phyloP scores from a whole-genome alignment of 2,329 filamentous ascomycete genomes.

The Ophiognomonia clavigignenti-juglandacearum region DNA sequence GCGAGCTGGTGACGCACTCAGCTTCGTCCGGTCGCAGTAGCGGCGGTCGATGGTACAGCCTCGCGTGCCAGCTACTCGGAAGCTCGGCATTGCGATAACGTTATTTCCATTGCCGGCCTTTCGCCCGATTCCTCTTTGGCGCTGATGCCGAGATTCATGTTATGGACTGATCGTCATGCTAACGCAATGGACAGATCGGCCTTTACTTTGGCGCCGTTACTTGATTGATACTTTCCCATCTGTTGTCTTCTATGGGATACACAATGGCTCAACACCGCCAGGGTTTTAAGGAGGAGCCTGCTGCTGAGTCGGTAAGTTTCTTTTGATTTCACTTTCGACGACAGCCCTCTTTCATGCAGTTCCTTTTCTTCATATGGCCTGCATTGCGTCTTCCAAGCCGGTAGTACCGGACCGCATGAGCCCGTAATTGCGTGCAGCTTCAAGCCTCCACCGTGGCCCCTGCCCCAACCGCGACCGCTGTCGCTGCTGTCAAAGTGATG shows the following conservation, averaged over 20 bases:
- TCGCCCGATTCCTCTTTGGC: background rate
- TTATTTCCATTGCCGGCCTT: too few relatives aligned
- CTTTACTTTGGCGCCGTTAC: background rate
- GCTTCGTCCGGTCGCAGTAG: too few relatives aligned
- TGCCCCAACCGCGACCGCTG: too few relatives aligned
- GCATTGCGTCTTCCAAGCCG: background rate
- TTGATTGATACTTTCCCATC: background rate
- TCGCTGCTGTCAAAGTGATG: background rate
- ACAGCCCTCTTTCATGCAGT: too few relatives aligned
- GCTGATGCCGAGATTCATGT: background rate
- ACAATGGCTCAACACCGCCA: constrained; percentile 42
- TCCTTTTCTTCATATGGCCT: background rate
- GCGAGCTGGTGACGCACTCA: too few relatives aligned
- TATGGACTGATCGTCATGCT: too few relatives aligned
- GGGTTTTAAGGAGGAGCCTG: constrained; percentile 39
- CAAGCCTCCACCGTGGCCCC: background rate
- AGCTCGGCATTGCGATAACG: too few relatives aligned
- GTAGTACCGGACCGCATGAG: constrained; percentile 7
- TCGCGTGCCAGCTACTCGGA: too few relatives aligned
- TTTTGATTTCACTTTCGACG: background rate
- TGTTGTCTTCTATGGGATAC: constrained; percentile 30
- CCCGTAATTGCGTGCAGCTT: background rate
- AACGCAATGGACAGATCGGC: background rate
- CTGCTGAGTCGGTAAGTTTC: constrained; percentile 35
- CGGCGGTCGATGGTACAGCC: too few relatives aligned